Base-by-base conservation (phyloP, 2,329 filamentous ascomycete genomes). In the Microsporum canis region DNA sequence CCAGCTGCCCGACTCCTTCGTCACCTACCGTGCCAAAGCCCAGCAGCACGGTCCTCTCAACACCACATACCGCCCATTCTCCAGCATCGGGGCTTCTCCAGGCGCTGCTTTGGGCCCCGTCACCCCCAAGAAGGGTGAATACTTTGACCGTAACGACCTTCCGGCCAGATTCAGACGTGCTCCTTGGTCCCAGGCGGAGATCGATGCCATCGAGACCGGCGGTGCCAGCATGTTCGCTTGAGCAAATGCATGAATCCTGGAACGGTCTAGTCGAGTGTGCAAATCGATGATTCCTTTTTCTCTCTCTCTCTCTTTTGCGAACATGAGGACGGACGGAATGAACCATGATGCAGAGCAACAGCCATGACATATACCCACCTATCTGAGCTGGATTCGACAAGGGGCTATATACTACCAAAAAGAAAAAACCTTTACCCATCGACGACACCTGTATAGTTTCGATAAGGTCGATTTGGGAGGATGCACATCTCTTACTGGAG, bases 161-260 rank as follows among this genome's bases (percentile, higher is more conserved):
- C 92, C 94, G 17, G 73, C 80, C 65, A 84, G 92, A 69, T 99
- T 96, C 83, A 84, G 86, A 70, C 83, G 90, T 66, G 78, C 83
- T 57, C 82, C 84, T 10, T 88, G 91, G 77, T 86, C 83, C 41
- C 76, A 86, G 68, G 85, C 86, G 49, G 94, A 99, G 82, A 99
- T 99, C 63, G 94, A 97, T 75, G 91, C 91, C 27, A 83, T 99
- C 70, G 91, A 96, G 83, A 94, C 89, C 61, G 94, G 91, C 60
- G 94, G 94, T 61, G 94, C 92, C 38, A 87, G 83, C 70, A 69
- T 84, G 66, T 81, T 79, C 67, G 79, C 76, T 64, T 84, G 74
- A 72, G 68, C 8, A 7, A 12, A 3, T 12, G 10, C 23, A 23
- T 23, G 17, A 23, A 23, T 23, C 17, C 1, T 1, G 17, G 17